These are phyloP conservation scores for Silene coronaria DNA, from an alignment of 179 eudicot species.

Conservation along the genomic window DNA sequence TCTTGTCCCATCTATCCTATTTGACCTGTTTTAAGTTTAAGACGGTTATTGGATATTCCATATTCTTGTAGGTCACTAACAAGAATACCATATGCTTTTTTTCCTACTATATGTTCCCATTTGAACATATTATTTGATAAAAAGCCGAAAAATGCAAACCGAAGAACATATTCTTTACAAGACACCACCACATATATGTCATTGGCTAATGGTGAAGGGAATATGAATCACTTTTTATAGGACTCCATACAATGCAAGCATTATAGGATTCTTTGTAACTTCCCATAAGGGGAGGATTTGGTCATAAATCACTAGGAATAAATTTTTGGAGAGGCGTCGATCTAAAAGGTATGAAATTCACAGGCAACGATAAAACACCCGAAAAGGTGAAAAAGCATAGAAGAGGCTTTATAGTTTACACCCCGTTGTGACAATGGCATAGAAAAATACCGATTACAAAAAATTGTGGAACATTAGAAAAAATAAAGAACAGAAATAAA, in stretches of 20 bases:
- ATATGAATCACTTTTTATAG: not conserved
- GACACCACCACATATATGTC: slow-evolving; percentile 7
- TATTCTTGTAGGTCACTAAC: not conserved
- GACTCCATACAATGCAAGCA: not conserved
- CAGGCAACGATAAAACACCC: too few species aligned
- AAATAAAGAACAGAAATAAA: slow-evolving; percentile 22
- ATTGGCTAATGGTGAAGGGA: not conserved
- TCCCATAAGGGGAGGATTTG: not conserved
- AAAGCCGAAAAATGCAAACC: not conserved
- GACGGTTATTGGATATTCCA: too few species aligned
- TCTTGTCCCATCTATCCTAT: too few species aligned
- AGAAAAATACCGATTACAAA: too few species aligned
- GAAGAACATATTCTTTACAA: not conserved
- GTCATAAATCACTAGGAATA: not conserved
- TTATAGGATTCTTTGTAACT: not conserved
- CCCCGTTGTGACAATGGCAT: too few species aligned
- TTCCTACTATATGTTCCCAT: not conserved
- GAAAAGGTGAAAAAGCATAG: too few species aligned
- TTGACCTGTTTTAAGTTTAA: not conserved
- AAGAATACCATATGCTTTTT: not conserved
- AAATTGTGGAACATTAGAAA: not conserved
- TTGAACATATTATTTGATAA: not conserved
- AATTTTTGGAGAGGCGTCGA: too few species aligned
- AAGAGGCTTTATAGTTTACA: too few species aligned
- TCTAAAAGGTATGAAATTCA: too few species aligned